These are phyloP conservation scores for Xylaria sp. DNA, from an alignment of 2,329 filamentous ascomycete genomes.

Conservation along the genomic window DNA sequence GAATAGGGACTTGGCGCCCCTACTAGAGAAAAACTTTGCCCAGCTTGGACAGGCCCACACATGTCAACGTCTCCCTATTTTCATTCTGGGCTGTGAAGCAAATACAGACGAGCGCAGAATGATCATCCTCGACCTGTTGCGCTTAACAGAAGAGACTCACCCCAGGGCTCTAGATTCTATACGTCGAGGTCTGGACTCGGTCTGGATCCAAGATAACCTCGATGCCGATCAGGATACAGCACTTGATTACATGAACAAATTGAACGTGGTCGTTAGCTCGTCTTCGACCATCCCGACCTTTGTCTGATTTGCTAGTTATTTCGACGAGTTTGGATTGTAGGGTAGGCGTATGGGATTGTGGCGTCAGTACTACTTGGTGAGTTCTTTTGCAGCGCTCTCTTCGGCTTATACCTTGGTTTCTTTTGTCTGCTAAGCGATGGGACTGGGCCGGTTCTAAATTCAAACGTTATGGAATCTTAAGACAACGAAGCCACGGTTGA, in stretches of 20 bases:
- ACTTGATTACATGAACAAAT: constrained; percentile 23
- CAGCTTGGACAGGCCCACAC: constrained; percentile 10
- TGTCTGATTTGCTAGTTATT: constrained; percentile 3
- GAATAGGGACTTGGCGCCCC: constrained; percentile 1
- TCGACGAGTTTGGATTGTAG: neutral
- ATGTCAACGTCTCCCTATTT: constrained; percentile 43
- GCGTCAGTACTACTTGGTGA: neutral
- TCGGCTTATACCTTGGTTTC: neutral
- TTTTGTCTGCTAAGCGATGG: neutral
- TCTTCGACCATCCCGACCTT: constrained; percentile 19
- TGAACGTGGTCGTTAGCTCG: constrained; percentile 22
- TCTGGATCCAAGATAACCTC: constrained; percentile 28
- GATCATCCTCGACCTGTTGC: constrained; percentile 38
- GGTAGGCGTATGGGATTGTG: neutral
- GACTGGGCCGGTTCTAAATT: neutral
- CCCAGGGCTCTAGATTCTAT: constrained; percentile 12
- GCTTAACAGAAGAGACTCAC: constrained; percentile 27
- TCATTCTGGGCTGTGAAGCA: constrained; percentile 46
- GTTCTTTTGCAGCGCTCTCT: neutral
- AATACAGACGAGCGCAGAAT: constrained; percentile 41
- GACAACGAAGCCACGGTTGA: neutral
- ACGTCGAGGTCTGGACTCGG: constrained; percentile 10
- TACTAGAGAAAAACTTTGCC: constrained; percentile 15
- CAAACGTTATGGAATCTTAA: no score
- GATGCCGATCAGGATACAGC: constrained; percentile 21